Evolutionary conservation across 2,329 filamentous ascomycete genomes (phyloP), one percentile per base, ranked within the genome.

Genomic region (Pseudocercospora pini-densiflorae): DNA sequence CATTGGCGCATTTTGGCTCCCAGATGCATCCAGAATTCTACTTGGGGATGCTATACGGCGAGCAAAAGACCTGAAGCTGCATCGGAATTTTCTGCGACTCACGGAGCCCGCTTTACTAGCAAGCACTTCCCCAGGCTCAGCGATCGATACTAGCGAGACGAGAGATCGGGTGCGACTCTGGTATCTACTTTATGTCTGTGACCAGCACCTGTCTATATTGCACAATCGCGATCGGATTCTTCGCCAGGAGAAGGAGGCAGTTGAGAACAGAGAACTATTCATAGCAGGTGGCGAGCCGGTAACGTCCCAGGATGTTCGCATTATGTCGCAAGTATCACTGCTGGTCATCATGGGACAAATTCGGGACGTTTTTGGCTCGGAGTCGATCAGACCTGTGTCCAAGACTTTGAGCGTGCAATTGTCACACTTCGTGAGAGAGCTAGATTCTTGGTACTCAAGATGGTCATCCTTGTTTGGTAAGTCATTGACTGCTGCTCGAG

Each of bases 181-280:
- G 87, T 89, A 88, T 74, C 74, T 88, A 36, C 77, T 89, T 0
- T 90, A 89, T 71, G 86, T 89, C 1, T 89, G 87, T 71, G 88
- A 90, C 71, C 88, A 89, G 67, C 88, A 90, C 74, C 86, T 89
- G 29, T 87, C 86, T 19, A 89, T 88, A 23, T 78, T 88, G 0
- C 89, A 89, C 62, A 86, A 86, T 1, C 80, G 88, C 2, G 85
- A 86, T 1, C 84, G 86, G 0, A 84, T 88, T 8, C 85, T 88
- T 21, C 58, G 70, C 0, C 84, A 85, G 29, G 87, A 89, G 60
- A 86, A 89, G 62, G 77, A 81, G 14, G 83, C 85, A 0, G 86
- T 89, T 45, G 83, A 86, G 59, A 86, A 86, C 5, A 86, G 86
- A 78, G 85, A 88, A 60, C 79, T 81, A 1, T 86, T 89, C 53